phyloP scores from a whole-genome alignment of 768 basidiomycete species.

The Crepidotus variabilis region DNA sequence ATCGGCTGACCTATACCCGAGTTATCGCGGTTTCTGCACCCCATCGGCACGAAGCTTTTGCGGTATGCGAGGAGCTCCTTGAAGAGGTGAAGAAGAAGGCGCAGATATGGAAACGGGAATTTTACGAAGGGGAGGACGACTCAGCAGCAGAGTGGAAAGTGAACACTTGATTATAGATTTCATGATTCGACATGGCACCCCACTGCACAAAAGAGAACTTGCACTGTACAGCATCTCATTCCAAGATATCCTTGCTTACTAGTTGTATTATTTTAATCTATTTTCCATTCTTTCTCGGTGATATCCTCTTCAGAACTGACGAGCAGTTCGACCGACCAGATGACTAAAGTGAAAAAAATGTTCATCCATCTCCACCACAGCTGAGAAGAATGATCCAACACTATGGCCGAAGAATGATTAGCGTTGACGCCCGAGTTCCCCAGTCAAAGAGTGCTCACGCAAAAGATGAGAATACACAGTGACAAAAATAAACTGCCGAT shows the following conservation, averaged over 20 bases:
- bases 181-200: not conserved
- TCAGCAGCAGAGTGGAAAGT: conserved; percentile 68
- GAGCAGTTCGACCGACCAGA: conserved; percentile 80
- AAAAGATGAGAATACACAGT: conserved; percentile 86
- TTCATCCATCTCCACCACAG: conserved; percentile 94
- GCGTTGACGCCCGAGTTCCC: not conserved
- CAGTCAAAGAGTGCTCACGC: conserved; percentile 40
- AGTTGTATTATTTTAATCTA: conserved; percentile 43
- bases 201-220: not conserved
- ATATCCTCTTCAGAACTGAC: conserved; percentile 75
- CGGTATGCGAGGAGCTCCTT: conserved; percentile 77
- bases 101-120: conserved; percentile 92
- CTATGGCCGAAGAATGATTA: conserved; percentile 31
- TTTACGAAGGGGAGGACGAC: conserved; percentile 68
- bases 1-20: conserved; percentile 12
- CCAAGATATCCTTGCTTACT: not conserved
- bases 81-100: conserved; percentile 80
- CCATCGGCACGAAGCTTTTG: conserved; percentile 79
- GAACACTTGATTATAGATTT: conserved; percentile 39
- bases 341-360: conserved; percentile 78
- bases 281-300: conserved; percentile 69
- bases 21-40: conserved; percentile 84
- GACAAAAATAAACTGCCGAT: conserved; percentile 80
- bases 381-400: conserved; percentile 86
- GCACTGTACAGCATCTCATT: not conserved